Evolutionary conservation across 257 asterid species (phyloP), one percentile per base, ranked within the genome.

Genomic region (Leptodermis oblonga): DNA sequence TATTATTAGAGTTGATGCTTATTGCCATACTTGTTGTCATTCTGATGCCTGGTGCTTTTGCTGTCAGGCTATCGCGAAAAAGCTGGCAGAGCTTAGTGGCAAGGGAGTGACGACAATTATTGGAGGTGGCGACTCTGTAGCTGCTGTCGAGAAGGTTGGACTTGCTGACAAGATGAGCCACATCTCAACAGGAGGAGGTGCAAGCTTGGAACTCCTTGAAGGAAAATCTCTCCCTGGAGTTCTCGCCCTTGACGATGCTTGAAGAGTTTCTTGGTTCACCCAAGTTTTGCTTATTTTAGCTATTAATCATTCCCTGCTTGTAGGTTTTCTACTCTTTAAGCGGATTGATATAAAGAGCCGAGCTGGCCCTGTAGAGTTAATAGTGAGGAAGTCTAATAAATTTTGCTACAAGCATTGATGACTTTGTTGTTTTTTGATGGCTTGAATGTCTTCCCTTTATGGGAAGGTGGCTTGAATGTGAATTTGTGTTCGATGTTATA

Each of bases 101-200:
- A 88, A 84, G 72, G 97, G 97, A 49, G 97, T 84, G 79, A 88
- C 95, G n/a, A 87, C 97, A 30, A 88, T 91, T 70, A 88, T 91
- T 0, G 97, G 95, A 74, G 97, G 96, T 34, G 95, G 97, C 8
- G 96, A 91, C 78, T 91, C 96, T 0, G 97, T 91, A 20, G 97
- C 97, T n/a, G 97, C 97, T 4, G 97, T 88, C 0, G 97, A 91
- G 88, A 88, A 88, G 87, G 96, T 70, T 30, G 97, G 97, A 52
- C 90, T 88, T 63, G 93, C 97, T 5, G 96, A 87, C 36, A 88
- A 87, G 87, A 91, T 88, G 97, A 91, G 97, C 88, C 96, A 91
- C 71, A 91, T 91, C 78, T 91, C 97, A 1, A 91, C 97, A 0
- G 97, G 97, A 58, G 96, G 97, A 0, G 97, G 97, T 58, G 97